phyloP scores from a whole-genome alignment of 495 filamentous ascomycete species.

The Cladorrhinum samala region DNA sequence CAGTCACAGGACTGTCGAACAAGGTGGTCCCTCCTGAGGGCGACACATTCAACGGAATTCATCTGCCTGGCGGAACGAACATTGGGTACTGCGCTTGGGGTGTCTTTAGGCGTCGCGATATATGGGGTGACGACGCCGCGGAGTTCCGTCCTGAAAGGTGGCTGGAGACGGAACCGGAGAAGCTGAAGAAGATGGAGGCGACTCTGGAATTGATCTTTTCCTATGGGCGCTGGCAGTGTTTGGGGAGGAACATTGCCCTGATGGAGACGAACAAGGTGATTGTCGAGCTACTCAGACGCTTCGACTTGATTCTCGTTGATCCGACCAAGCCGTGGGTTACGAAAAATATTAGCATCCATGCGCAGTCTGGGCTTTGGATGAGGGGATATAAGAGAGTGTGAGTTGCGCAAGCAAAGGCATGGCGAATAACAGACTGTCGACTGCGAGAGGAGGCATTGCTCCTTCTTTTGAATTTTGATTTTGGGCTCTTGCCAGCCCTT shows the following conservation, averaged over 20 bases:
- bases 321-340: constrained; percentile 33
- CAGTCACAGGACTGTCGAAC: constrained; percentile 27
- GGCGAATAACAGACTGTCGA: too few species aligned
- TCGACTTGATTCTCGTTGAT: constrained; percentile 40
- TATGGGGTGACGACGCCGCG: constrained; percentile 43
- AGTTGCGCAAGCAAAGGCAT: too few species aligned
- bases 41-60: constrained; percentile 41
- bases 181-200: constrained; percentile 27
- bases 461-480: too few species aligned
- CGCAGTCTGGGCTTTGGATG: constrained; percentile 7
- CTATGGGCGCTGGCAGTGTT: constrained; percentile 29
- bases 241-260: constrained; percentile 31
- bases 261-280: constrained; percentile 46
- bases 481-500: too few species aligned
- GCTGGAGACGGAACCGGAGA: constrained; percentile 34
- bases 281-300: constrained; percentile 35
- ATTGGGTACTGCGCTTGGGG: constrained; percentile 44
- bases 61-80: constrained; percentile 46
- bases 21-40: constrained; percentile 48
- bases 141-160: constrained; percentile 49
- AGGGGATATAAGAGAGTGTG: too few species aligned
- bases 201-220: constrained; percentile 25
- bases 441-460: too few species aligned
- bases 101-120: constrained; percentile 26
- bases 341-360: constrained; percentile 5